Conservation (phyloP, 345 rosid genomes). For the Erodium maritimum region DNA sequence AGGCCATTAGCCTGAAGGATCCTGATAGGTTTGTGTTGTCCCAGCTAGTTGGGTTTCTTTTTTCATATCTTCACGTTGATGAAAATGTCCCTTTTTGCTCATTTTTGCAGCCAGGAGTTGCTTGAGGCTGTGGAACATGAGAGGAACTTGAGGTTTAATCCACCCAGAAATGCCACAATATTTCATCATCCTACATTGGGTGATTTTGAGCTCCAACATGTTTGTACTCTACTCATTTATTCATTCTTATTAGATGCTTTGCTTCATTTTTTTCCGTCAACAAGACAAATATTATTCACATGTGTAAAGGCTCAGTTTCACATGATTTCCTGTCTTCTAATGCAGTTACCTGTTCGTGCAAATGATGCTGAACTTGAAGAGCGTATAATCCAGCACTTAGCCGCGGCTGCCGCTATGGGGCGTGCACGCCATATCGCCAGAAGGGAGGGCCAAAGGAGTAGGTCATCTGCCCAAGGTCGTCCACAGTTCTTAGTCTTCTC, state of each 20-base stretch:
- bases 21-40: conserved; percentile 47
- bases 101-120: conserved; percentile 64
- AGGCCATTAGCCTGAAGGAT: conserved; percentile 80
- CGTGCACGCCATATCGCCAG: conserved; percentile 65
- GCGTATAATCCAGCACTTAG: conserved; percentile 87
- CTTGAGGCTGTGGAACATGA: conserved; percentile 85
- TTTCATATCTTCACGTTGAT: conserved; percentile 4
- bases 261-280: no score
- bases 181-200: conserved; percentile 93
- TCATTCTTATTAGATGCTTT: not conserved
- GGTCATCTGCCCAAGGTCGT: conserved; percentile 63
- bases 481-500: conserved; percentile 74
- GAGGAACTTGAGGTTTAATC: conserved; percentile 64
- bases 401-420: conserved; percentile 98
- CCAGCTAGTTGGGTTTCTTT: not conserved
- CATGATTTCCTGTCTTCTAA: not conserved
- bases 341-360: conserved; percentile 66
- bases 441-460: conserved; percentile 77
- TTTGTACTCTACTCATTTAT: conserved; percentile 22
- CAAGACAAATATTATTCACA: no score
- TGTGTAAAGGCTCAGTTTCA: no score
- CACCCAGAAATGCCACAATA: conserved; percentile 70
- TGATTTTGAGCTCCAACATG: conserved; percentile 91
- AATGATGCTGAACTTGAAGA: conserved; percentile 90
- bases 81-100: no score